phyloP scores from a whole-genome alignment of 2,329 filamentous ascomycete species.

The Plectosphaerella sp. region DNA sequence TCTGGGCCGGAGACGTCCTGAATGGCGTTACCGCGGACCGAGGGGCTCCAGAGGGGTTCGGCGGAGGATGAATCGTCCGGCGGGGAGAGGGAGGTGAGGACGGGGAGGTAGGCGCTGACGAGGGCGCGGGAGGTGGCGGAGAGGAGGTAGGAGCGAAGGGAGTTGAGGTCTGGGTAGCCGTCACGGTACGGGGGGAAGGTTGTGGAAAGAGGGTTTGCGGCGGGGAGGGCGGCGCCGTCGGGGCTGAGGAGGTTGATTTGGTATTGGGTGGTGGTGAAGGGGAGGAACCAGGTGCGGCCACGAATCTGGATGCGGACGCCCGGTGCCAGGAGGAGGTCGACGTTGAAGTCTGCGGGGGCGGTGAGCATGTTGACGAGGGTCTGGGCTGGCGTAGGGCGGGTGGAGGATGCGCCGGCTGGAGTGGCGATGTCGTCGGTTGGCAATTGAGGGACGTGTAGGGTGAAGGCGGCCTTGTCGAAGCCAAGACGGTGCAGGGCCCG shows the following conservation, averaged over 20 bases:
- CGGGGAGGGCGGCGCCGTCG: slow-evolving; percentile 6
- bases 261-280: slow-evolving; percentile 40
- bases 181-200: slow-evolving; percentile 39
- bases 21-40: slow-evolving; percentile 26
- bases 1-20: slow-evolving; percentile 19
- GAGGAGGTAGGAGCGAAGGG: slow-evolving; percentile 41
- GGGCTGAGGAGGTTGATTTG: slow-evolving; percentile 32
- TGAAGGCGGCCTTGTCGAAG: slow-evolving; percentile 34
- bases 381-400: slow-evolving; percentile 36
- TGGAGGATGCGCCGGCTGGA: slow-evolving; percentile 21
- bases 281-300: slow-evolving; percentile 37
- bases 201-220: slow-evolving; percentile 25
- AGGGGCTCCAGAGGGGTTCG: slow-evolving; percentile 20
- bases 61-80: not conserved
- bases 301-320: slow-evolving; percentile 36
- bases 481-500: slow-evolving; percentile 41
- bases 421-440: slow-evolving; percentile 20
- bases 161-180: slow-evolving; percentile 37
- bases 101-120: slow-evolving; percentile 25
- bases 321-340: slow-evolving; percentile 42
- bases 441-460: slow-evolving; percentile 31
- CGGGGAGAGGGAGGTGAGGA: slow-evolving; percentile 8
- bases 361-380: slow-evolving; percentile 39
- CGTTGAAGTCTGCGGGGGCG: slow-evolving; percentile 32
- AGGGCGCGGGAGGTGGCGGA: slow-evolving; percentile 36